Percentiles rank a stretch among this genome's conserved stretches.
These are phyloP conservation scores for Lophium mytilinum DNA, from an alignment of 495 filamentous ascomycete species.

Conservation along the genomic window DNA sequence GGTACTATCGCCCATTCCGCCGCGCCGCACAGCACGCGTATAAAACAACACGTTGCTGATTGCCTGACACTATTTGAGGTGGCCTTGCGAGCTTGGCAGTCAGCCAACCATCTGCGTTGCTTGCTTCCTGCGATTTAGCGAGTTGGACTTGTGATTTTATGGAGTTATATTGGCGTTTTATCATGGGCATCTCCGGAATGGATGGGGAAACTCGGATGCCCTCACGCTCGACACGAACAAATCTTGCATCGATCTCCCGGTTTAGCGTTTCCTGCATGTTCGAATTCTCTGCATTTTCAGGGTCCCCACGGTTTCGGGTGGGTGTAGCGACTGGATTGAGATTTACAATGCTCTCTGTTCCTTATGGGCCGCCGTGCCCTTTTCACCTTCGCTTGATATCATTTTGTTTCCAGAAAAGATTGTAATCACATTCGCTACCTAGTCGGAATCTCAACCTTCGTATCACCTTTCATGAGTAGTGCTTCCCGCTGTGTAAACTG, in stretches of 20 bases:
- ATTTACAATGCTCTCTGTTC: too few species aligned
- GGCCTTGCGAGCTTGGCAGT: too few species aligned
- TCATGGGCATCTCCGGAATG: conserved; percentile 1
- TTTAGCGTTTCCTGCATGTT: conserved; percentile 7
- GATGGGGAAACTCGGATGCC: conserved; percentile 8
- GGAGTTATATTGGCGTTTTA: conserved; percentile 11
- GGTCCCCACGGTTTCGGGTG: too few species aligned
- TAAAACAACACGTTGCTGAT: not conserved
- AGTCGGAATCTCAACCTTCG: too few species aligned
- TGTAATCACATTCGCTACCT: too few species aligned
- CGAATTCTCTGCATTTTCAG: conserved; percentile 1
- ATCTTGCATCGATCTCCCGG: conserved; percentile 5
- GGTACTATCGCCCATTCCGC: conserved; percentile 20
- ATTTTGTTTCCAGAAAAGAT: too few species aligned
- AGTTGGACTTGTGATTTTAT: conserved; percentile 6
- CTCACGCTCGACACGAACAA: conserved; percentile 15
- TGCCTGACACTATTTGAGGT: too few species aligned
- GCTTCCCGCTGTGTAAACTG: too few species aligned
- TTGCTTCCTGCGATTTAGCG: conserved; percentile 26
- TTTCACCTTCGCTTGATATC: not conserved
- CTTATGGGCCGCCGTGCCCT: not conserved
- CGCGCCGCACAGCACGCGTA: conserved; percentile 19
- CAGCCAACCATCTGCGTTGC: not conserved
- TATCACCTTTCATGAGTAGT: too few species aligned
- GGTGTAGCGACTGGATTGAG: too few species aligned